A percentile compares a stretch with the other conserved stretches of the same genome.
Evolutionary conservation across 1,139 yeast species (phyloP).

Genomic region (Candida sojae): DNA sequence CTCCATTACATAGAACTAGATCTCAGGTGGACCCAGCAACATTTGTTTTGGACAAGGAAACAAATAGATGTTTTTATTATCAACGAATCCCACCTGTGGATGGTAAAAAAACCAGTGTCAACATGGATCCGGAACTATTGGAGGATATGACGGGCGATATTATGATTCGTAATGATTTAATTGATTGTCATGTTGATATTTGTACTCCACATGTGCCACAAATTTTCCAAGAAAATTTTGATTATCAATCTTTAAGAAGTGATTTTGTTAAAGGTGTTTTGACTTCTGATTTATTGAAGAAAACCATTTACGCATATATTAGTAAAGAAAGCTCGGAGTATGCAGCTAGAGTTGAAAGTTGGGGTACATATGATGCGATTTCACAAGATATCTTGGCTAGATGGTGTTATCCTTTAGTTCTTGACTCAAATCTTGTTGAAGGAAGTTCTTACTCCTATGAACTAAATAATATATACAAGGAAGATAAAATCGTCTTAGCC

Average conservation of each 20-base stretch:
- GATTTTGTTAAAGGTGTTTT: slow-evolving; percentile 92
- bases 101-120: slow-evolving; percentile 54
- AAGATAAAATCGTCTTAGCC: slow-evolving; percentile 78
- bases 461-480: slow-evolving; percentile 84
- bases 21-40: slow-evolving; percentile 80
- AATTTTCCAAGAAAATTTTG: slow-evolving; percentile 93
- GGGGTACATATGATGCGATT: slow-evolving; percentile 90
- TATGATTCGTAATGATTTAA: slow-evolving; percentile 82
- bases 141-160: slow-evolving; percentile 75
- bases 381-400: slow-evolving; percentile 89
- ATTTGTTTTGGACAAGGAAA: slow-evolving; percentile 73
- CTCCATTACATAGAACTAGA: slow-evolving; percentile 83
- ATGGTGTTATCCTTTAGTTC: slow-evolving; percentile 90
- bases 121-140: slow-evolving; percentile 81
- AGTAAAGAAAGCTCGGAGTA: slow-evolving; percentile 63
- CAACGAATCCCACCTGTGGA: slow-evolving; percentile 71
- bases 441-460: slow-evolving; percentile 78
- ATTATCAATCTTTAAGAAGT: slow-evolving; percentile 79
- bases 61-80: slow-evolving; percentile 79
- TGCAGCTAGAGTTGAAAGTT: slow-evolving; percentile 92
- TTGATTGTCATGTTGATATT: slow-evolving; percentile 95
- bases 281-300: slow-evolving; percentile 86
- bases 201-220: slow-evolving; percentile 96
- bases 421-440: slow-evolving; percentile 76
- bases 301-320: slow-evolving; percentile 86